Percentiles rank a stretch among this genome's conserved stretches.
Evolutionary conservation across 257 asterid species (phyloP).

Genomic region (Fraxinus quadrangulata): DNA sequence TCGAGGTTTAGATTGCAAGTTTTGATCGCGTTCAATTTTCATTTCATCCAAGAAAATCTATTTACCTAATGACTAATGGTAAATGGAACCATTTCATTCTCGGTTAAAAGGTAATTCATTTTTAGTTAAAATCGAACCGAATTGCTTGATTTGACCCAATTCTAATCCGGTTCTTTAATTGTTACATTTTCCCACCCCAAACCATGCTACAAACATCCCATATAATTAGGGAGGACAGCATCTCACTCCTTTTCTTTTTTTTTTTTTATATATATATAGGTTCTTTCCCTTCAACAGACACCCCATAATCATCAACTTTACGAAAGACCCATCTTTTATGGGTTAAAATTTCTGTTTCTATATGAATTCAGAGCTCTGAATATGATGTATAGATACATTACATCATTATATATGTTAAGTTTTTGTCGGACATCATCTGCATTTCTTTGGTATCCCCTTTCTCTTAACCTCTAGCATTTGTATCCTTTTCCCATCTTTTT

Average conservation of each 20-base stretch:
- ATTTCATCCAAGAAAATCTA: no score
- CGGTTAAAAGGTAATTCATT: no score
- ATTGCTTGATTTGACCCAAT: not conserved
- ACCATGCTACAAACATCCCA: slow-evolving; percentile 8
- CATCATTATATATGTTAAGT: slow-evolving; percentile 23
- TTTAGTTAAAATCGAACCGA: no score
- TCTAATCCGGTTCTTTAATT: not conserved
- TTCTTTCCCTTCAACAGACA: not conserved
- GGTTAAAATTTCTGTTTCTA: slow-evolving; percentile 12
- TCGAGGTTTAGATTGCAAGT: no score
- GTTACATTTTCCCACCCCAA: not conserved
- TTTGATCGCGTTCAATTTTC: not conserved
- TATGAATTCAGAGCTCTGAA: slow-evolving; percentile 29
- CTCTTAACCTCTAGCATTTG: not conserved
- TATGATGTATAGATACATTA: slow-evolving; percentile 21
- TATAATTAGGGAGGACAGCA: slow-evolving; percentile 13
- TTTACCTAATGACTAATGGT: not conserved
- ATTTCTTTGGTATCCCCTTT: not conserved
- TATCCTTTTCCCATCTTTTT: not conserved
- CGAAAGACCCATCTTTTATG: slow-evolving; percentile 34
- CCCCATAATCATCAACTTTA: slow-evolving; percentile 34
- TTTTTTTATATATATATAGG: not conserved
- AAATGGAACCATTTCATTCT: not conserved
- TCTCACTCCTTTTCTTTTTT: no score
- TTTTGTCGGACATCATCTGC: slow-evolving; percentile 26